Base-by-base conservation (phyloP, 2,329 filamentous ascomycete genomes). In the Gnomoniopsis sp. region DNA sequence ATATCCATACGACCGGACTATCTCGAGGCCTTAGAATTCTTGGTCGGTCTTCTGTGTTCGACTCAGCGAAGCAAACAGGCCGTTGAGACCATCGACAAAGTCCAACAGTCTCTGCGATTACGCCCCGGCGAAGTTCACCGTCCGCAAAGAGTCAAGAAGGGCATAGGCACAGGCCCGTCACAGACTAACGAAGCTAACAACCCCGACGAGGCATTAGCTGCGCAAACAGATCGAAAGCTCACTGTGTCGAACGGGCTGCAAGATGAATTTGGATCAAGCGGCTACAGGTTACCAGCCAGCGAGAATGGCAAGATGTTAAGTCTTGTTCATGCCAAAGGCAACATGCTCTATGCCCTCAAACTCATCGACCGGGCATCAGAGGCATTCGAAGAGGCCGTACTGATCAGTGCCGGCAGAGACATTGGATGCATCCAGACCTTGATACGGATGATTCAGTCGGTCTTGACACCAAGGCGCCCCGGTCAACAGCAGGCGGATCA, bases 261-360 rank as follows among this genome's bases (percentile, higher is more conserved):
- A 33, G 58, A 62, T 41, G 61, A 88, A 0, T 92, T 89, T 69
- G 89, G 87, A 1, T 88, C 88, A 3, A 95, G 90, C 71, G 93
- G 92, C 17, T 98, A 96, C 71, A 84, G 86, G 15, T 87, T 99
- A 47, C 84, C 92, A 6, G 92, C 88, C 2, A 86, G 83, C 47
- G 95, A 99, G 65, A 98, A 97, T 70, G 95, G 93, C 10, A 86
- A 95, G 60, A 91, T 99, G 68, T 82, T 99, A 48, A 90, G 92
- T n/a, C 81, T 99, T 17, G 87, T 98, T 44, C 95, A 99, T 74
- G 93, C 93, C 21, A 99, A 98, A 73, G 95, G 93, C n/a, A 98
- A 98, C 63, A 96, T 98, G 88, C 80, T 98, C 1, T 99, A 99
- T 73, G 87, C 90, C 26, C 77, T 96, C 33, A 93, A 93, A 49